Percentiles rank a stretch among this genome's conserved stretches.
phyloP scores from a whole-genome alignment of 257 asterid species.

The Nicotiana undulata region DNA sequence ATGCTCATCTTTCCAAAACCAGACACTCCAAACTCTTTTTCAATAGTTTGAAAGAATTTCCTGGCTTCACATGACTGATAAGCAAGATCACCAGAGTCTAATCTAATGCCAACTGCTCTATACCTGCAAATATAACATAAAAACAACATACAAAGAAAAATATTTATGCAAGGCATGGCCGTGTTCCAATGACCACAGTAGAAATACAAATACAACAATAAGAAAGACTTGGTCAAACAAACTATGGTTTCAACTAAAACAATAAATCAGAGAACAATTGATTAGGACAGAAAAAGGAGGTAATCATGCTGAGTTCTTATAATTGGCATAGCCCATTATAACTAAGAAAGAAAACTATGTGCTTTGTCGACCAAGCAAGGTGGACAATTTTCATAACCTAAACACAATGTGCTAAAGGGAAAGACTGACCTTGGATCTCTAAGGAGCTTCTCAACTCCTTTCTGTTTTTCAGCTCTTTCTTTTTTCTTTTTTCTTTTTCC shows the following conservation, averaged over 20 bases:
- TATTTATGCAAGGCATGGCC: not conserved
- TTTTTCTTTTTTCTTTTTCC: not conserved
- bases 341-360: not conserved
- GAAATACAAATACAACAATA: not conserved
- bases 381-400: not conserved
- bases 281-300: not conserved
- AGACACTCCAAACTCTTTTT: constrained; percentile 58
- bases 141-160: not conserved
- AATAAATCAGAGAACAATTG: not conserved
- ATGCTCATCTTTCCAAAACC: constrained; percentile 67
- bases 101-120: constrained; percentile 76
- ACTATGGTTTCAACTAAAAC: not conserved
- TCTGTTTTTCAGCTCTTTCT: not conserved
- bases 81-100: constrained; percentile 99
- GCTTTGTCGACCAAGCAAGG: not conserved
- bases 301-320: not conserved
- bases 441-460: not conserved
- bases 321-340: not conserved
- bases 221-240: not conserved
- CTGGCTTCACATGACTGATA: constrained; percentile 76
- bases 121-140: constrained; percentile 46
- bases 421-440: not conserved
- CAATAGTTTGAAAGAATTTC: constrained; percentile 56
- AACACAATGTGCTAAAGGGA: not conserved
- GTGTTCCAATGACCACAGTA: not conserved